Base-by-base conservation (phyloP, 352 stramenopile genomes). In the Pythium oligandrum region DNA sequence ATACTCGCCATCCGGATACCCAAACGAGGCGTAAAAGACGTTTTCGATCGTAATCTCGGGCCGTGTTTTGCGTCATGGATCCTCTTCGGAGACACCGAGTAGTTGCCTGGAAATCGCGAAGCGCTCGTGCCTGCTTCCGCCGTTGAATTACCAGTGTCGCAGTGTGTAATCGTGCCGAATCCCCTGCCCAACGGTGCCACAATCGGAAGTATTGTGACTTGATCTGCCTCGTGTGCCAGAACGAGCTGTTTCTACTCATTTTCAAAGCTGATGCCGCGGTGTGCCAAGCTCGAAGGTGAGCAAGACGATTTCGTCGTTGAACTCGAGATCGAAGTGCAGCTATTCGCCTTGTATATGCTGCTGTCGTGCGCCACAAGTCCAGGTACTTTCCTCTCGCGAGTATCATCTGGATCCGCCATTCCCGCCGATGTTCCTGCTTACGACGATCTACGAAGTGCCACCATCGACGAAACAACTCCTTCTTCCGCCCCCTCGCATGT, bases 191-290 rank as follows among this genome's bases (percentile, higher is more conserved):
- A 7, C 40, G 44, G 17, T 40, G 53, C 59, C 59, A 66, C 48
- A 54, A 47, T 5, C 32, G 4, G 12, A 66, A 43, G 40, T 55
- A 66, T 8, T 53, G 48, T 1, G 36, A 36, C 0, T 38, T 35
- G 39, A 60, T 61, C 3, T 53, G 44, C 38, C 58, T 43, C 2
- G 53, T 44, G 31, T 61, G 53, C 59, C 53, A 66, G n/a, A 61
- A 40, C 30, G 53, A 55, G 12, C 59, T 66, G 12, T 5, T 47
- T n/a, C 53, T 38, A n/a, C 48, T 44, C 2, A 55, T 36, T 3
- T 4, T 35, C 2, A 33, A 30, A 1, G 59, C 59, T 39, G 12
- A 26, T 12, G 49, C 37, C 0, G 53, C 40, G 2, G 42, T 5
- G 12, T 35, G 36, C 59, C 59, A 66, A 17, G 59, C 53, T 1